A percentile compares a stretch with the other conserved stretches of the same genome.
Evolutionary conservation across 2,329 filamentous ascomycete species (phyloP).

Genomic region (Karstenula rhodostoma): DNA sequence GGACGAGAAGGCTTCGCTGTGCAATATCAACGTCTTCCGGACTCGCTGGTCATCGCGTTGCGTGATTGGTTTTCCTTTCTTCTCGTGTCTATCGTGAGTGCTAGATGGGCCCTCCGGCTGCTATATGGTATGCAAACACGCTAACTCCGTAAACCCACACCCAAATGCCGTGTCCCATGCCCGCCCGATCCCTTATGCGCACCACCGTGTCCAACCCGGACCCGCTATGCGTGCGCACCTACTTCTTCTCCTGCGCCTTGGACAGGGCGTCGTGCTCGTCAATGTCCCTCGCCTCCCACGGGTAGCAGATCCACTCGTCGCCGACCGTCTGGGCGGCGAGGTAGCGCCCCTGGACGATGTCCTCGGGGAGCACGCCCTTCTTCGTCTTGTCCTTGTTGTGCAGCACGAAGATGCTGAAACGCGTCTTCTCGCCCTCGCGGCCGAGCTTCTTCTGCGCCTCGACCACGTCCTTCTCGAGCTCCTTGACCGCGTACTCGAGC

Average conservation of each 20-base stretch:
- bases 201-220: neutral
- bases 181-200: neutral
- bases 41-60: too few species aligned
- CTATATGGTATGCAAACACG: constrained; percentile 4
- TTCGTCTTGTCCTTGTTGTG: constrained; percentile 99
- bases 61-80: neutral
- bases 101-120: neutral
- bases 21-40: too few species aligned
- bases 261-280: constrained; percentile 86
- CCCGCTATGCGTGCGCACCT: constrained; percentile 7
- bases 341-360: constrained; percentile 82
- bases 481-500: constrained; percentile 90
- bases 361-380: constrained; percentile 83
- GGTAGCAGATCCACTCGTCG: constrained; percentile 99
- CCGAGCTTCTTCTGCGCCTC: constrained; percentile 77
- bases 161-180: constrained; percentile 7
- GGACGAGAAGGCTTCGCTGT: too few species aligned
- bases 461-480: constrained; percentile 94
- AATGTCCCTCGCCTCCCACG: constrained; percentile 95
- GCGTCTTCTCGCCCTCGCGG: constrained; percentile 74
- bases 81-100: constrained; percentile 5
- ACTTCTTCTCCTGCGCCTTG: constrained; percentile 48
- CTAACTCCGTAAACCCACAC: constrained; percentile 11
- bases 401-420: constrained; percentile 94
- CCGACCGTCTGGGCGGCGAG: constrained; percentile 84